Conservation (phyloP, 208 protist species). For the Leishmania gerbilli region DNA sequence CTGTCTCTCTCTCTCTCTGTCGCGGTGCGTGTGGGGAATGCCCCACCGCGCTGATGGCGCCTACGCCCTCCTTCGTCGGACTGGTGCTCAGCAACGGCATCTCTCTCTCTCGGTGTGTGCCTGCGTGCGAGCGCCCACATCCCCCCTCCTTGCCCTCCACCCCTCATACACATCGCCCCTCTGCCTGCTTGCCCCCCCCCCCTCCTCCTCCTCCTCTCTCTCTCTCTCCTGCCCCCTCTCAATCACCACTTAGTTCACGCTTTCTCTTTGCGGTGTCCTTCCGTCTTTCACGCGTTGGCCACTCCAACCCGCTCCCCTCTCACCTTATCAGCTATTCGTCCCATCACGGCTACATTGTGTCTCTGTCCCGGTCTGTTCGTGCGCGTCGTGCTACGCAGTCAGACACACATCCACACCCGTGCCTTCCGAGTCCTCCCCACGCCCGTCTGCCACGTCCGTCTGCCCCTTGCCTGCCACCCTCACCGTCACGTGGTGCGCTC, state of each 20-base stretch:
- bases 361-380: background rate
- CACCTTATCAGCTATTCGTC: background rate
- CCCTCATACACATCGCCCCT: background rate
- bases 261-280: constrained; percentile 19
- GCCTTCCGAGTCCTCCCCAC: background rate
- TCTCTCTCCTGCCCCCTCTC: background rate
- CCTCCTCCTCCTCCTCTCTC: no score
- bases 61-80: background rate
- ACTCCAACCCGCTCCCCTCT: background rate
- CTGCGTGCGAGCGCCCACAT: background rate
- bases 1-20: background rate
- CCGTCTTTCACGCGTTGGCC: background rate
- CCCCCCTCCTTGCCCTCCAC: no score
- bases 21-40: background rate
- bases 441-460: background rate
- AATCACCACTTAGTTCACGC: background rate
- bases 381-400: background rate
- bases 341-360: background rate
- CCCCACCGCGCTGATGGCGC: background rate
- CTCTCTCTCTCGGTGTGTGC: background rate
- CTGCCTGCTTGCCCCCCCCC: no score
- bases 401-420: background rate
- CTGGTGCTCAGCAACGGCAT: background rate
- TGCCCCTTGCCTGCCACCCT: background rate
- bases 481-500: background rate